Evolutionary conservation across 768 basidiomycete genomes (phyloP).

Genomic region (Cubamyces lactineus): DNA sequence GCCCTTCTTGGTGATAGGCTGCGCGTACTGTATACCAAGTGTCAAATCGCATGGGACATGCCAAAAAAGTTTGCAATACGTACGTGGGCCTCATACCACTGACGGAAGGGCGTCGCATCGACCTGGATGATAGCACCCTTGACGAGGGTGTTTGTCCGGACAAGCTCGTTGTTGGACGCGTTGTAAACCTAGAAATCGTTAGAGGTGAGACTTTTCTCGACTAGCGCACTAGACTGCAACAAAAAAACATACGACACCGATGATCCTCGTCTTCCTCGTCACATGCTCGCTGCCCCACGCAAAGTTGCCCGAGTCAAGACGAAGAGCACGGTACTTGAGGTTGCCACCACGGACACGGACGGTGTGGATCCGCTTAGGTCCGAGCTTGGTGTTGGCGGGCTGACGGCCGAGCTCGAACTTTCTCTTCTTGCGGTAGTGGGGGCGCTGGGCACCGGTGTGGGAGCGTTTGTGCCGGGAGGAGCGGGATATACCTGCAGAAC

Average conservation of each 20-base stretch:
- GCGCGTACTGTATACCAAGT: conserved; percentile 71
- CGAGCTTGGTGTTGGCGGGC: conserved; percentile 95
- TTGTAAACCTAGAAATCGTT: conserved; percentile 79
- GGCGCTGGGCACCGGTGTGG: conserved; percentile 87
- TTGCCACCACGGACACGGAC: conserved; percentile 97
- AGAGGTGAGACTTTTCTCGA: neutral
- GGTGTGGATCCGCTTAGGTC: conserved; percentile 91
- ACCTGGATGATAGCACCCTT: conserved; percentile 96
- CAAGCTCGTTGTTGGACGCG: conserved; percentile 99
- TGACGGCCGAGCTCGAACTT: conserved; percentile 99
- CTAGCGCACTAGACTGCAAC: no score
- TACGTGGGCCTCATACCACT: conserved; percentile 99
- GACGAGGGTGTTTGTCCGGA: conserved; percentile 99
- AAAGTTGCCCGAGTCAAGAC: conserved; percentile 96
- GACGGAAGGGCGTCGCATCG: conserved; percentile 98
- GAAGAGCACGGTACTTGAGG: conserved; percentile 92
- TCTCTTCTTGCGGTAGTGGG: conserved; percentile 99
- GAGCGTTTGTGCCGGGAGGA: conserved; percentile 98
- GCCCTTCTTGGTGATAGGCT: conserved; percentile 91
- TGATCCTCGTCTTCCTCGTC: conserved; percentile 95
- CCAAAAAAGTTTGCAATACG: conserved; percentile 39
- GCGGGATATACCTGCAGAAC: conserved; percentile 87
- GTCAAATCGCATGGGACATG: conserved; percentile 1
- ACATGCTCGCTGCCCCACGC: conserved; percentile 97
- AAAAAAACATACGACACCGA: conserved; percentile 79